Conservation (phyloP, 139 green algal species). For the Edaphochlamys debaryana region DNA sequence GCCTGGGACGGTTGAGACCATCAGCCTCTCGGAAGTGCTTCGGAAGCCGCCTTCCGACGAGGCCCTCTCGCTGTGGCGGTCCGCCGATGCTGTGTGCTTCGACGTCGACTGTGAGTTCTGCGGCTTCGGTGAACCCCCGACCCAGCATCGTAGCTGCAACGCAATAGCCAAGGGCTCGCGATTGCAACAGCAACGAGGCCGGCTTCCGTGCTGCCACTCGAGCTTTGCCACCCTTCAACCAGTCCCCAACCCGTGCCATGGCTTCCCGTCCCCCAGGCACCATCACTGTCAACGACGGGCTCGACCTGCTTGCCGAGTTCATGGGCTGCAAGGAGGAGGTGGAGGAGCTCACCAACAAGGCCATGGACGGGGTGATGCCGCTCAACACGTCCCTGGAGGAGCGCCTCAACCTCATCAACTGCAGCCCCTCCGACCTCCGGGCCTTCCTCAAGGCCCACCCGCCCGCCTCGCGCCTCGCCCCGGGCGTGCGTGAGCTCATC, state of each 20-base stretch:
- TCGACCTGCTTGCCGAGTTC: slow-evolving; percentile 78
- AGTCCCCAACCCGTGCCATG: too few species aligned
- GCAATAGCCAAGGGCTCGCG: too few species aligned
- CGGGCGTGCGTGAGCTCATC: slow-evolving; percentile 74
- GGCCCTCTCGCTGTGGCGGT: slow-evolving; percentile 6
- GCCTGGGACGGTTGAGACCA: too few species aligned
- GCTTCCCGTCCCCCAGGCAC: slow-evolving; percentile 48
- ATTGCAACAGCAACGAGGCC: too few species aligned
- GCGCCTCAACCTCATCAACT: slow-evolving; percentile 72
- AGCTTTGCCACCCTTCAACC: too few species aligned
- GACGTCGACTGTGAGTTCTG: slow-evolving; percentile 71
- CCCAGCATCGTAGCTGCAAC: too few species aligned
- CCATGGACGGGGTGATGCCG: slow-evolving; percentile 77
- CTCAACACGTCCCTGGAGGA: slow-evolving; percentile 66
- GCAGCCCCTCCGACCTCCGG: slow-evolving; percentile 66
- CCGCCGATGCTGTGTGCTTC: slow-evolving; percentile 64
- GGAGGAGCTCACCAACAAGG: slow-evolving; percentile 67
- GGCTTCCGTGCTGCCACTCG: too few species aligned
- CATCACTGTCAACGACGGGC: slow-evolving; percentile 67
- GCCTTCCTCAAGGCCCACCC: slow-evolving; percentile 66
- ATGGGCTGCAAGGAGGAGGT: slow-evolving; percentile 70
- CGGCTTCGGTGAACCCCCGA: too few species aligned
- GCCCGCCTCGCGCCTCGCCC: slow-evolving; percentile 55
- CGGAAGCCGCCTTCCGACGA: background rate
- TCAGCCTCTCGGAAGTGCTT: too few species aligned